Conservation (phyloP, 805 yeast species). For the Nakazawaea wickerhamii region DNA sequence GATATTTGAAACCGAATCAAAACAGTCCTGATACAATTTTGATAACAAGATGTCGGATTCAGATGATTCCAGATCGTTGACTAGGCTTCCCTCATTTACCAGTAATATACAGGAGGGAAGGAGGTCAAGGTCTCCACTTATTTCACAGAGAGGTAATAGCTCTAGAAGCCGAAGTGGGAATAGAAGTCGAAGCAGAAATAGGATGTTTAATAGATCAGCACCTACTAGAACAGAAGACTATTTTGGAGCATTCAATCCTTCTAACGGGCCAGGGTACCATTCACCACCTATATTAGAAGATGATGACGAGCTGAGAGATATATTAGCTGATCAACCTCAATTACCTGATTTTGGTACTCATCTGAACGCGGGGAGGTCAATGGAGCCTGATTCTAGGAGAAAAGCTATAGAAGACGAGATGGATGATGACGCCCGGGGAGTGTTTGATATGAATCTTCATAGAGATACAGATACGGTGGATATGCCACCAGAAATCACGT, state of each 20-base stretch:
- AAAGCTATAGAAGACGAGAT: conserved; percentile 10
- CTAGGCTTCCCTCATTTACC: conserved; percentile 1
- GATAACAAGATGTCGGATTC: conserved; percentile 6
- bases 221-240: conserved; percentile 2
- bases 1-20: too few species aligned
- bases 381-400: conserved; percentile 1
- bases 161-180: conserved; percentile 12
- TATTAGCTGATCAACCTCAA: conserved; percentile 9
- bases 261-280: conserved; percentile 6
- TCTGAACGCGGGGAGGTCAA: neutral
- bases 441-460: neutral
- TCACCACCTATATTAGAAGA: conserved; percentile 13
- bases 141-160: neutral
- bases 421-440: conserved; percentile 9
- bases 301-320: conserved; percentile 11
- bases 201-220: neutral
- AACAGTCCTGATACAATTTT: neutral
- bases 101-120: neutral
- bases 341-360: conserved; percentile 6
- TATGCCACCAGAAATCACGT: neutral
- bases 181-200: conserved; percentile 5
- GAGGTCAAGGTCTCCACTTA: conserved; percentile 7
- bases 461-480: conserved; percentile 1
- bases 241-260: neutral
- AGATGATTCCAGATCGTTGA: conserved; percentile 2